These are phyloP conservation scores for Vigna hirtella DNA, from an alignment of 306 rosid species.

Conservation along the genomic window DNA sequence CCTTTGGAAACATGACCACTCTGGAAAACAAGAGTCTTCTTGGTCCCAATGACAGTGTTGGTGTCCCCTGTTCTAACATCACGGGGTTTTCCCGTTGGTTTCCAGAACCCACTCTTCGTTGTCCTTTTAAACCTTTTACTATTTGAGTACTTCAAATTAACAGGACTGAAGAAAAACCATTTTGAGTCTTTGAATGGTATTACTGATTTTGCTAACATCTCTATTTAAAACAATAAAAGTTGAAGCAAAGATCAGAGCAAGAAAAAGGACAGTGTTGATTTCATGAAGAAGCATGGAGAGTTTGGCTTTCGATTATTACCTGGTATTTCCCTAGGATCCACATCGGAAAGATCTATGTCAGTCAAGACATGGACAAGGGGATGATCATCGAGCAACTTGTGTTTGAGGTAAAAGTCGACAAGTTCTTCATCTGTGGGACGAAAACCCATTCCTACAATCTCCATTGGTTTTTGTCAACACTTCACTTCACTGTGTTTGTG, in stretches of 20 bases:
- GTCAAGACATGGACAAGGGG: slow-evolving; percentile 18
- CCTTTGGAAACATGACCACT: slow-evolving; percentile 37
- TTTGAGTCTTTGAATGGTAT: slow-evolving; percentile 48
- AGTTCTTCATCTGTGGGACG: slow-evolving; percentile 68
- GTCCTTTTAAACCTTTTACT: slow-evolving; percentile 47
- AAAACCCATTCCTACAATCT: slow-evolving; percentile 56
- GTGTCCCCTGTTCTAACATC: slow-evolving; percentile 36
- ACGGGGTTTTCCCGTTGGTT: slow-evolving; percentile 61
- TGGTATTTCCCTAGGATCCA: slow-evolving; percentile 63
- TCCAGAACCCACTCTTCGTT: slow-evolving; percentile 71
- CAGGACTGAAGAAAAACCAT: slow-evolving; percentile 69
- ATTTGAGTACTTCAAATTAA: slow-evolving; percentile 44
- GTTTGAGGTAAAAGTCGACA: slow-evolving; percentile 49
- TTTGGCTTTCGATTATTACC: slow-evolving; percentile 23
- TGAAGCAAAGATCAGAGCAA: neutral
- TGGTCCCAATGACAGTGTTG: slow-evolving; percentile 54
- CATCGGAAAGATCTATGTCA: slow-evolving; percentile 49
- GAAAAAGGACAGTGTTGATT: neutral
- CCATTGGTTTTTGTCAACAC: slow-evolving; percentile 23
- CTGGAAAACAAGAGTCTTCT: slow-evolving; percentile 71
- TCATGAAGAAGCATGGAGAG: neutral
- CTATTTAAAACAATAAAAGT: neutral
- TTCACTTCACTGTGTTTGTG: neutral
- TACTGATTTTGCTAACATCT: slow-evolving; percentile 32
- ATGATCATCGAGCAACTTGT: slow-evolving; percentile 36